Evolutionary conservation across 768 basidiomycete species (phyloP), one percentile per base, ranked within the genome.

Genomic region (Mycena belliarum): DNA sequence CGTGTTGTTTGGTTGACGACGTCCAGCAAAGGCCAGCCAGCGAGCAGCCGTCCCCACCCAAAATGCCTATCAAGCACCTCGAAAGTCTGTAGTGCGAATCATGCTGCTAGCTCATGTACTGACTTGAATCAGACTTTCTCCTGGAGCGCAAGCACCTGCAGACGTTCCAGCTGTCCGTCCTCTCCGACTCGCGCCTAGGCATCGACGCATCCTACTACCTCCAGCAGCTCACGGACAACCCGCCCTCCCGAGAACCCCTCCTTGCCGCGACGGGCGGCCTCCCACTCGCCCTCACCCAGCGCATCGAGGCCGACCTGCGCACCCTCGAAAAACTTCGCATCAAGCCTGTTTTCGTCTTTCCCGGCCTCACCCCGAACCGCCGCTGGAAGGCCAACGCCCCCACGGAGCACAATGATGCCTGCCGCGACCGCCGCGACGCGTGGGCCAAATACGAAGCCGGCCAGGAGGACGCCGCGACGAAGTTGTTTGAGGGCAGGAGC

Each of bases 291-390:
- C 82, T 99, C 53, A 88, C 87, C 23, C 80, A 83, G 65, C 88
- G 92, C 62, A 93, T 99, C 71, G 95, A 98, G 75, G 80, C 86
- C 37, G 95, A 99, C 79, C 80, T 98, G 44, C 89, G 95, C 46
- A 78, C 83, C 15, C 87, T 98, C 69, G 95, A 97, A 80, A 89
- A 88, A 74, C 79, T 91, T 32, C 87, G 83, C 64, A 98, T 99
- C 80, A 97, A 96, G 70, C 97, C 97, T 21, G 93, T 99, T n/a
- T 96, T 99, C 67, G 93, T 99, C 49, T 98, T 98, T 73, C 86
- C 92, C 16, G 97, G 97, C 5, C 79, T 99, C 29, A 77, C 85
- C 1, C 90, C 92, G 1, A 86, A 86, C 65, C 87, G 86, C 61
- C 84, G 89, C 54, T 82, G 80, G 76, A 90, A 89, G 72, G 81